Percentiles rank a stretch among this genome's conserved stretches.
Evolutionary conservation across 257 asterid genomes (phyloP).

Genomic region (Jacaranda copaia): DNA sequence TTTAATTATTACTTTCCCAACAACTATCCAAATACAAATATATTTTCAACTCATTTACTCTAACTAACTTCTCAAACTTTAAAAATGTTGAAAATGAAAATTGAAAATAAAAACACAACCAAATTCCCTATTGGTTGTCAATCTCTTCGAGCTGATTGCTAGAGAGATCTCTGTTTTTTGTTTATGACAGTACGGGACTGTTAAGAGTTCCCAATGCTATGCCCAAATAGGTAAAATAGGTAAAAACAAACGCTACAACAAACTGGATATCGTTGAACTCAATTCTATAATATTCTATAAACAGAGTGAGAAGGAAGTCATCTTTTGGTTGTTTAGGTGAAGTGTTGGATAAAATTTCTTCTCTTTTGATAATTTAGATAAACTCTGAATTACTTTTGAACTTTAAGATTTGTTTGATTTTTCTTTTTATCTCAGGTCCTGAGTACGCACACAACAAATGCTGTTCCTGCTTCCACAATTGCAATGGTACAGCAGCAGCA

Average conservation of each 20-base stretch:
- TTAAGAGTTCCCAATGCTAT: not conserved
- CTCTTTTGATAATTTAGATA: slow-evolving; percentile 10
- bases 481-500: slow-evolving; percentile 78
- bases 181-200: not conserved
- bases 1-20: no score
- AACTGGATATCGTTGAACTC: not conserved
- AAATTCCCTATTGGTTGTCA: no score
- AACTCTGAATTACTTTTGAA: not conserved
- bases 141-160: slow-evolving; percentile 8
- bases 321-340: no score
- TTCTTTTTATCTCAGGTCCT: slow-evolving; percentile 57
- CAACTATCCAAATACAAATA: no score
- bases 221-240: not conserved
- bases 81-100: no score
- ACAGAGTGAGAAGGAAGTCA: no score
- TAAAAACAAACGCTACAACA: not conserved
- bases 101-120: no score
- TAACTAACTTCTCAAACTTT: no score
- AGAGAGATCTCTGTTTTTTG: not conserved
- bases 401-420: slow-evolving; percentile 17
- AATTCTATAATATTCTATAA: not conserved
- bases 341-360: not conserved
- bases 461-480: slow-evolving; percentile 66
- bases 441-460: slow-evolving; percentile 53
- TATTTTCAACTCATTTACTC: no score